These are phyloP conservation scores for Hygrocybe punicea DNA, from an alignment of 768 basidiomycete species.

Conservation along the genomic window DNA sequence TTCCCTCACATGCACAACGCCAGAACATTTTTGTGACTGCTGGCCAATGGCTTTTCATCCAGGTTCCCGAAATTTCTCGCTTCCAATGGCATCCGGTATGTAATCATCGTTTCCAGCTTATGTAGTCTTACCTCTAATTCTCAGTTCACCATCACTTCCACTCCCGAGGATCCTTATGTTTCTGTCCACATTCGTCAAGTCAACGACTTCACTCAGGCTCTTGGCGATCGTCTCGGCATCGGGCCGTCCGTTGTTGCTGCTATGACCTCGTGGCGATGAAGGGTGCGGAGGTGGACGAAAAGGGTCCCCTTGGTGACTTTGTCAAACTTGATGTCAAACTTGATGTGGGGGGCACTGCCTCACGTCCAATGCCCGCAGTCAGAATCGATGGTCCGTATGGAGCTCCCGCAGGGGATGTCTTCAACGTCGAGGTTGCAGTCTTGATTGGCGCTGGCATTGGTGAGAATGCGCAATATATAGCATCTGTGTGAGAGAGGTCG, in stretches of 20 bases:
- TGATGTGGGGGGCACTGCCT: constrained; percentile 31
- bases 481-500: too few relatives aligned
- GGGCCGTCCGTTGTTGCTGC: constrained; percentile 72
- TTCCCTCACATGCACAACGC: too few relatives aligned
- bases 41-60: constrained; percentile 89
- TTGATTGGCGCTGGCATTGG: constrained; percentile 93
- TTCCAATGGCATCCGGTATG: constrained; percentile 95
- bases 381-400: constrained; percentile 91
- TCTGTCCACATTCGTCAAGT: constrained; percentile 92
- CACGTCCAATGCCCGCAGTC: constrained; percentile 59
- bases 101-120: constrained; percentile 13
- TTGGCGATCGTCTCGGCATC: constrained; percentile 83
- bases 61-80: constrained; percentile 78
- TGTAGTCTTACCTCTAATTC: constrained; percentile 3
- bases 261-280: constrained; percentile 80
- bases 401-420: constrained; percentile 92
- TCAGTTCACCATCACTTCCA: constrained; percentile 92
- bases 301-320: constrained; percentile 58
- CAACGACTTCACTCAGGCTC: constrained; percentile 79
- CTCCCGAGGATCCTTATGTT: constrained; percentile 90
- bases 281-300: constrained; percentile 62
- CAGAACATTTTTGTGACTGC: too few relatives aligned
- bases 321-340: constrained; percentile 78
- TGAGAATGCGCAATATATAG: constrained; percentile 30
- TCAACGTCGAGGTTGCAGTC: constrained; percentile 81